Evolutionary conservation across 75 land plant species (phyloP).

Genomic region (Pinus albicaulis): DNA sequence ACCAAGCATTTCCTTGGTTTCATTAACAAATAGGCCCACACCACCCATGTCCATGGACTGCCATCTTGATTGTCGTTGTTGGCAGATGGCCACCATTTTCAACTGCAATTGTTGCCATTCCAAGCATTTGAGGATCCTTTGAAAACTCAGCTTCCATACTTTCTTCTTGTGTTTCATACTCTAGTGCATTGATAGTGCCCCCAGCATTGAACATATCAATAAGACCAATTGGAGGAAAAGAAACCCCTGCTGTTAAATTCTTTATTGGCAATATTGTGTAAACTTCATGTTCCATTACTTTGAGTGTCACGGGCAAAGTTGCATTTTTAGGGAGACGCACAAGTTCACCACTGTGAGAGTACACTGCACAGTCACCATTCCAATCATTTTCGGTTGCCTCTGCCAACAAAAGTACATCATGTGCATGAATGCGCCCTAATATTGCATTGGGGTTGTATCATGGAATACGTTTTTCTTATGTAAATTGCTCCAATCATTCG

Average conservation of each 20-base stretch:
- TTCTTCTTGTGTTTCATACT: conserved; percentile 23
- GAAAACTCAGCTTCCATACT: neutral
- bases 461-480: conserved; percentile 70
- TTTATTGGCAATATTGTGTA: conserved; percentile 75
- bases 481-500: conserved; percentile 76
- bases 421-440: conserved; percentile 47
- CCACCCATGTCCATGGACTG: conserved; percentile 60
- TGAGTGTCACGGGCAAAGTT: conserved; percentile 58
- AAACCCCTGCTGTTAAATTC: conserved; percentile 43
- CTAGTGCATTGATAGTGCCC: conserved; percentile 60
- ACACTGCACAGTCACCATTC: conserved; percentile 46
- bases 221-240: conserved; percentile 81
- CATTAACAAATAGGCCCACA: conserved; percentile 58
- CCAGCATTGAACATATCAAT: conserved; percentile 85
- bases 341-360: conserved; percentile 34
- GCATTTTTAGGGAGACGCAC: conserved; percentile 41
- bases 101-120: neutral
- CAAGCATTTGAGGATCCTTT: neutral
- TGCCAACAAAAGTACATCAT: conserved; percentile 56
- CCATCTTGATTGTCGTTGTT: conserved; percentile 23
- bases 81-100: conserved; percentile 9
- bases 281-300: conserved; percentile 70
- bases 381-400: conserved; percentile 54
- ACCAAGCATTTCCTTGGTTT: conserved; percentile 48
- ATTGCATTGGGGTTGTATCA: conserved; percentile 46